These are phyloP conservation scores for Tinospora cordifolia DNA, from an alignment of 164 flowering plant species.

Conservation along the genomic window DNA sequence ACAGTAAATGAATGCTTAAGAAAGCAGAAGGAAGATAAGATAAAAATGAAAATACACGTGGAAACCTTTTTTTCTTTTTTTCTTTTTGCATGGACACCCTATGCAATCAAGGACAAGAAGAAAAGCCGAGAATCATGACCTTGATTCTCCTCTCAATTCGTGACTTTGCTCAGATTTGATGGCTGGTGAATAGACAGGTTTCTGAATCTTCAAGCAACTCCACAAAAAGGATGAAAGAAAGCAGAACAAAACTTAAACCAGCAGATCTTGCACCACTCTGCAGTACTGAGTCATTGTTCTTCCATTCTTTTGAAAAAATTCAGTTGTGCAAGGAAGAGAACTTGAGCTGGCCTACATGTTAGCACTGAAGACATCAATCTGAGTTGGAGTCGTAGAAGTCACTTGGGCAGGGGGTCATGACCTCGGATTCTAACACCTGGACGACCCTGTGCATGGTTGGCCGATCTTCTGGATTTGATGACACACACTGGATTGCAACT, in stretches of 20 bases:
- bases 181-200: neutral
- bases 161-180: neutral
- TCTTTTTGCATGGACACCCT: constrained; percentile 1
- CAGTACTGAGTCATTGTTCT: constrained; percentile 9
- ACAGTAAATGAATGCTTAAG: constrained; percentile 8
- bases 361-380: constrained; percentile 29
- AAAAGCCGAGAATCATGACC: constrained; percentile 3
- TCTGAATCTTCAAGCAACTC: constrained; percentile 4
- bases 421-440: constrained; percentile 83
- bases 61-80: no score
- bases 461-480: constrained; percentile 77
- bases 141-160: neutral
- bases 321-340: constrained; percentile 9
- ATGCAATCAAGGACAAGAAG: neutral
- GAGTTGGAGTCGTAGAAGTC: constrained; percentile 90
- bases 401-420: constrained; percentile 94
- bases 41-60: constrained; percentile 6
- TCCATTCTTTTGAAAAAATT: constrained; percentile 10
- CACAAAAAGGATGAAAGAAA: constrained; percentile 12
- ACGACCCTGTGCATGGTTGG: constrained; percentile 94
- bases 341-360: constrained; percentile 10
- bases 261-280: constrained; percentile 11
- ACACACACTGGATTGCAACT: constrained; percentile 76
- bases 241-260: constrained; percentile 13
- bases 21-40: neutral